Conservation (phyloP, 768 basidiomycete species). For the Cystobasidium onofrii region DNA sequence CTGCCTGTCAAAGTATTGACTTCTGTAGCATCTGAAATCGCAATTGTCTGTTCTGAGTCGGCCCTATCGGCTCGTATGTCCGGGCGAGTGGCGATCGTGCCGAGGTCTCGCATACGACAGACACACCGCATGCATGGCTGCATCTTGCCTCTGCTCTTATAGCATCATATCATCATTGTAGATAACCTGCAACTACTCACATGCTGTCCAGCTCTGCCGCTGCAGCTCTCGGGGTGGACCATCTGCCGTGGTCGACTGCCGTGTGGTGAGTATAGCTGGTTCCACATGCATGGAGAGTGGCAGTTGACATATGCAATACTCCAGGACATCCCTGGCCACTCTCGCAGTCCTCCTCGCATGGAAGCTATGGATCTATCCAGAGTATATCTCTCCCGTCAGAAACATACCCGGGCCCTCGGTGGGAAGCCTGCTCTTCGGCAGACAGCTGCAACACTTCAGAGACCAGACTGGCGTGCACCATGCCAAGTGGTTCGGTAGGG, state of each 20-base stretch:
- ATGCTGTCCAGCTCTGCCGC: neutral
- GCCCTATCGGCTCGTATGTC: too few relatives aligned
- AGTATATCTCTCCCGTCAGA: neutral
- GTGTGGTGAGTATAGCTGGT: neutral
- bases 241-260: neutral
- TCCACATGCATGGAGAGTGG: neutral
- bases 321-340: neutral
- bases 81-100: too few relatives aligned
- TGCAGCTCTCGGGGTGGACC: neutral
- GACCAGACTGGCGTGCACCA: neutral
- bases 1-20: too few relatives aligned
- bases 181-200: neutral
- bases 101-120: too few relatives aligned
- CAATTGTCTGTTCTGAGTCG: too few relatives aligned
- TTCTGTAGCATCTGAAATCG: too few relatives aligned
- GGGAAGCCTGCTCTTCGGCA: neutral
- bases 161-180: neutral
- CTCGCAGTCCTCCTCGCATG: neutral
- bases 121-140: too few relatives aligned
- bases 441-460: neutral
- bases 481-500: neutral
- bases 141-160: too few relatives aligned
- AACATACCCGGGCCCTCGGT: neutral
- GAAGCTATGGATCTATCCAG: constrained; percentile 10
- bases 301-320: neutral